A percentile compares a stretch with the other conserved stretches of the same genome.
These are phyloP conservation scores for Carnegiea gigantea DNA, from an alignment of 179 eudicot species.

Conservation along the genomic window DNA sequence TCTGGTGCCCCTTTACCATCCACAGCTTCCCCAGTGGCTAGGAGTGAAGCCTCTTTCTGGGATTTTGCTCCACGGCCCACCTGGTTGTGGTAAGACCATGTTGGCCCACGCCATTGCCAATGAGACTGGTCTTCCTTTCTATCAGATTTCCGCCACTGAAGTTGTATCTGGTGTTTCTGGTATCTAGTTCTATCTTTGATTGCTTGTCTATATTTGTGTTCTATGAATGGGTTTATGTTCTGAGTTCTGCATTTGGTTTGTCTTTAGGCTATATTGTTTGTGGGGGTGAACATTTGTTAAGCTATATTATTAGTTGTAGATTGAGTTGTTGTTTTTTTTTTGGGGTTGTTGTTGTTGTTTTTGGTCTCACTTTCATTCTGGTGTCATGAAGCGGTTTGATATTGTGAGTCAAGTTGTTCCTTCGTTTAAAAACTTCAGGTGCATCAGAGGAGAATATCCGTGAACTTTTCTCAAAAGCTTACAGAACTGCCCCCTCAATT, in stretches of 20 bases:
- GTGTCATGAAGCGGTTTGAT: background rate
- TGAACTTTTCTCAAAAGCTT: conserved; percentile 83
- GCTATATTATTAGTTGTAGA: background rate
- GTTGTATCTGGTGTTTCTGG: conserved; percentile 93
- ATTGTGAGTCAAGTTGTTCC: background rate
- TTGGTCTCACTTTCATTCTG: background rate
- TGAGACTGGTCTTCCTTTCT: conserved; percentile 78
- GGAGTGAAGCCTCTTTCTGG: conserved; percentile 78
- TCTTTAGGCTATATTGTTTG: background rate
- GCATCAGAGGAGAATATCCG: conserved; percentile 87
- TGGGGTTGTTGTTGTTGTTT: no score
- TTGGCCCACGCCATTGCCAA: conserved; percentile 92
- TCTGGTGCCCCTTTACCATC: conserved; percentile 67
- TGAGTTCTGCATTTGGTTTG: background rate
- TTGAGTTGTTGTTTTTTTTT: background rate
- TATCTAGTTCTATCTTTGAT: conserved; percentile 15
- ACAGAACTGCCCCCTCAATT: conserved; percentile 86
- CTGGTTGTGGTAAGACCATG: conserved; percentile 94
- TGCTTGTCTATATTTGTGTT: background rate
- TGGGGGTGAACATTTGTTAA: background rate
- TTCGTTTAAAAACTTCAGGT: conserved; percentile 41
- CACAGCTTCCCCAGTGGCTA: conserved; percentile 44
- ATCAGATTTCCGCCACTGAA: conserved; percentile 81
- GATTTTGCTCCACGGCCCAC: conserved; percentile 86
- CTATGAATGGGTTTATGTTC: background rate